These are phyloP conservation scores for Lithocarpus polystachyus DNA, from an alignment of 306 rosid species.

Conservation along the genomic window DNA sequence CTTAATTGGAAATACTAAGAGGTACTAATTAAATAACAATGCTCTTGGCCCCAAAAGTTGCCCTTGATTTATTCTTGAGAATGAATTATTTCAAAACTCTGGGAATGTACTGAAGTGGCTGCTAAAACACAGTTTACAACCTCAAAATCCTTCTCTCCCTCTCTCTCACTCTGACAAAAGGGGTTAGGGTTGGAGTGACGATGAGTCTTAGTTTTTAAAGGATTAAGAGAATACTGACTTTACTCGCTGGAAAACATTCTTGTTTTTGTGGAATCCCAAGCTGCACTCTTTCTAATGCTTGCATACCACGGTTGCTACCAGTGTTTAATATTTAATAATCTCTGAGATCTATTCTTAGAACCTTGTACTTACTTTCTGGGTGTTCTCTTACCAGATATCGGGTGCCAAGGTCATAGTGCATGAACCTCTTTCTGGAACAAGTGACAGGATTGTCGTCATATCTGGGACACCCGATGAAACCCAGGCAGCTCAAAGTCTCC, in stretches of 20 bases:
- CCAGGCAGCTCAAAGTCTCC: conserved; percentile 95
- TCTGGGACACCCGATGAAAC: conserved; percentile 98
- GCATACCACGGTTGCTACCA: background rate
- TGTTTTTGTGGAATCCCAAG: too few relatives aligned
- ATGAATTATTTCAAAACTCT: background rate
- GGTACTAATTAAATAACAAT: too few relatives aligned
- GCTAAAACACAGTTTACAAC: background rate
- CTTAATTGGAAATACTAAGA: too few relatives aligned
- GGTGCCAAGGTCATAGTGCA: conserved; percentile 88
- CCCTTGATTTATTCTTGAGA: background rate
- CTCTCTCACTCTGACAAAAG: background rate
- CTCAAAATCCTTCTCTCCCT: background rate
- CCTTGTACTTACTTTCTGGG: background rate
- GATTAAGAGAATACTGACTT: too few relatives aligned
- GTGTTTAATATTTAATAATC: conserved; percentile 8
- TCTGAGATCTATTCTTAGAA: background rate
- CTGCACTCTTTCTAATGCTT: background rate
- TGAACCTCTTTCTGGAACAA: conserved; percentile 68
- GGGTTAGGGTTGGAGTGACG: too few relatives aligned
- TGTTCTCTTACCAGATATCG: conserved; percentile 57
- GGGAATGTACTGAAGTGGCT: background rate
- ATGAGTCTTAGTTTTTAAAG: too few relatives aligned
- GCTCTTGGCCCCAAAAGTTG: background rate
- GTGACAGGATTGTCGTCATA: conserved; percentile 68
- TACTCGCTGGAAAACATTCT: background rate